Base-by-base conservation (phyloP, 345 rosid species). In the Erodium maritimum region DNA sequence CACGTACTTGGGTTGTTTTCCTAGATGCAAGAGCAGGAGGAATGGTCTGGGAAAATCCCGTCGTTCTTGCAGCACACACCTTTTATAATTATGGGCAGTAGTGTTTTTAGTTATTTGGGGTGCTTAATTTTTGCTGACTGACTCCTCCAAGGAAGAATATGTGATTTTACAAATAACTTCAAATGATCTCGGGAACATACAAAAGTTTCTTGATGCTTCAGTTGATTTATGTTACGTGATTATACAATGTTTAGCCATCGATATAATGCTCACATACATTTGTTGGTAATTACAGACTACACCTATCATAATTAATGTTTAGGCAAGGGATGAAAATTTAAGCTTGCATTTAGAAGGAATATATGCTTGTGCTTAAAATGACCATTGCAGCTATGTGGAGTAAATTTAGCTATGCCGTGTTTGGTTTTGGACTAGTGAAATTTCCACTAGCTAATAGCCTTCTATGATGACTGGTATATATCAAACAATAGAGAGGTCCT, bases 161-260 rank as follows among this genome's bases (percentile, higher is more conserved):
- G 95, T 94, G 22, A 65, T 58, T 71, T 80, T 89, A 82, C 95
- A 33, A 61, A 58, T 83, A 68, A 83, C 87, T 51, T 93, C 99
- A 25, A 85, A 63, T 71, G 99, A 93, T 63, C 69, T 93, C 23
- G 96, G 87, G 61, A 97, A 90, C 74, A 90, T 93, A 67, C 96
- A 90, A 64, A 82, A 74, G 50, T 93, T 93, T 71, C 96, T 93
- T 63, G 85, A 87, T 54, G 82, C 88, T 60, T 80, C 97, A 52
- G 95, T 93, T 57, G 83, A 84, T 59, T 75, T 85, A 61, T 85
- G 99, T 97, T 93, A 66, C 17, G 12, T 11, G 37, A 29, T 29
- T 29, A n/a, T n/a, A n/a, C n/a, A n/a, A n/a, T n/a, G n/a, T n/a
- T n/a, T n/a, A n/a, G n/a, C n/a, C n/a, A n/a, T n/a, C n/a, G n/a